phyloP scores from a whole-genome alignment of 1,284 basidiomycete genomes.

The Tilletia horrida region DNA sequence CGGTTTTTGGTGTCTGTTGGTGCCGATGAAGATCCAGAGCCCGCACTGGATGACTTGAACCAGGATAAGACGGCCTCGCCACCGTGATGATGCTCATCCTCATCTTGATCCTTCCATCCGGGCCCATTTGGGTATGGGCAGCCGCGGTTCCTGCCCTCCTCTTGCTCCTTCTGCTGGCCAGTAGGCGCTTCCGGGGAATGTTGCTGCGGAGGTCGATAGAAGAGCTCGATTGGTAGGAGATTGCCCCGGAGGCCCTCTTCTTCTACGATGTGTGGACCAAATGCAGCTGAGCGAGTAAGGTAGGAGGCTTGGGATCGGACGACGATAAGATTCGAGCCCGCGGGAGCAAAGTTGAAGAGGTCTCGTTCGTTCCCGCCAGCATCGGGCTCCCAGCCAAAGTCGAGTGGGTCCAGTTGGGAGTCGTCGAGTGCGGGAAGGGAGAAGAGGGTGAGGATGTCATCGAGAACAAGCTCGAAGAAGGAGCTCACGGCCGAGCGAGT shows the following conservation, averaged over 20 bases:
- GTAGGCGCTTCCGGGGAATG: background rate
- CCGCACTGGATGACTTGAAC: background rate
- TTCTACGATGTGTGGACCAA: conserved; percentile 40
- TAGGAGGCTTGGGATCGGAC: conserved; percentile 44
- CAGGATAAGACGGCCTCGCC: conserved; percentile 24
- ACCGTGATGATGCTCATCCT: conserved; percentile 23
- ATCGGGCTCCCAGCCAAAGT: conserved; percentile 16
- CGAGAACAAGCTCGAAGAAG: too few relatives aligned
- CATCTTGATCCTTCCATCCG: conserved; percentile 27
- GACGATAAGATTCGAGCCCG: background rate
- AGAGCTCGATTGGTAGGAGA: conserved; percentile 42
- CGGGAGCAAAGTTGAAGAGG: background rate
- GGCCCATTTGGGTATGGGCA: conserved; percentile 43
- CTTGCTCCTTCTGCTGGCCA: background rate
- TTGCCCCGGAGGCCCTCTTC: conserved; percentile 42
- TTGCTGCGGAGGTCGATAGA: conserved; percentile 33
- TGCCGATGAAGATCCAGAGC: background rate
- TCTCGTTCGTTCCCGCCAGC: background rate
- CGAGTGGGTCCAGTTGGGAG: background rate
- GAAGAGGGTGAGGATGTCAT: background rate
- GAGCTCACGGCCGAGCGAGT: too few relatives aligned
- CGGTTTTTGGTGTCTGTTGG: background rate
- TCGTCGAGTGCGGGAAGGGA: background rate
- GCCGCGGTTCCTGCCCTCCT: conserved; percentile 22
- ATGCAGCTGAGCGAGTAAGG: conserved; percentile 48